A percentile compares a stretch with the other conserved stretches of the same genome.
These are phyloP conservation scores for Saccharomyces hybrid DNA, from an alignment of 1,139 yeast genomes.

Conservation along the genomic window DNA sequence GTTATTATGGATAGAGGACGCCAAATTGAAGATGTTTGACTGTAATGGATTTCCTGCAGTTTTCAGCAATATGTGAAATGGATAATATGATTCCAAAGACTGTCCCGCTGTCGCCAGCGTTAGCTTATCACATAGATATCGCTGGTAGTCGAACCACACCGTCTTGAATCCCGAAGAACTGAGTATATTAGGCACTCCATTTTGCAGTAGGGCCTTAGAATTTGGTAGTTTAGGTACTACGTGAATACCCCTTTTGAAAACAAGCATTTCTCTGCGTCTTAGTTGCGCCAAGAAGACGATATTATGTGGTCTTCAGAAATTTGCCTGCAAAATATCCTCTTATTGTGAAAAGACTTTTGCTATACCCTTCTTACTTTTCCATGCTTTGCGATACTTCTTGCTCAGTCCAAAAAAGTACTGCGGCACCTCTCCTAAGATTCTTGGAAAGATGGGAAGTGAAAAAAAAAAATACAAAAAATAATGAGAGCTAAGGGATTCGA, in stretches of 20 bases:
- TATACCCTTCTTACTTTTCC: neutral
- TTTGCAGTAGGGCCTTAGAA: conserved; percentile 34
- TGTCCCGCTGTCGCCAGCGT: conserved; percentile 74
- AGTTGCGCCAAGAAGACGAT: neutral
- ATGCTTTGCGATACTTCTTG: neutral
- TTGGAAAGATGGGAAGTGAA: conserved; percentile 2
- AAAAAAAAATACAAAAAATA: conserved; percentile 11
- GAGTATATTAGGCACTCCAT: conserved; percentile 69
- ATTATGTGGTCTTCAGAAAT: neutral
- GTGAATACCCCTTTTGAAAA: conserved; percentile 39
- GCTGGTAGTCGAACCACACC: conserved; percentile 82
- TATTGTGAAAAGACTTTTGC: neutral
- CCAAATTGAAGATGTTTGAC: conserved; percentile 72
- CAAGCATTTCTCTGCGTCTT: conserved; percentile 9
- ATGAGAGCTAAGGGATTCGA: conserved; percentile 31
- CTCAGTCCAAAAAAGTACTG: neutral
- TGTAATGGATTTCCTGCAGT: conserved; percentile 65
- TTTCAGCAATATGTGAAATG: conserved; percentile 67
- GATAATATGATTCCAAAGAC: conserved; percentile 66
- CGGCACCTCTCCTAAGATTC: neutral
- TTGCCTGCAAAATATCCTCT: neutral
- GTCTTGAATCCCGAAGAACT: conserved; percentile 58
- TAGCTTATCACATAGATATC: conserved; percentile 56
- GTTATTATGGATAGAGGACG: conserved; percentile 89
- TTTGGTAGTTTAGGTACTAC: conserved; percentile 54